These are phyloP conservation scores for Purshia tridentata DNA, from an alignment of 306 rosid species.

Conservation along the genomic window DNA sequence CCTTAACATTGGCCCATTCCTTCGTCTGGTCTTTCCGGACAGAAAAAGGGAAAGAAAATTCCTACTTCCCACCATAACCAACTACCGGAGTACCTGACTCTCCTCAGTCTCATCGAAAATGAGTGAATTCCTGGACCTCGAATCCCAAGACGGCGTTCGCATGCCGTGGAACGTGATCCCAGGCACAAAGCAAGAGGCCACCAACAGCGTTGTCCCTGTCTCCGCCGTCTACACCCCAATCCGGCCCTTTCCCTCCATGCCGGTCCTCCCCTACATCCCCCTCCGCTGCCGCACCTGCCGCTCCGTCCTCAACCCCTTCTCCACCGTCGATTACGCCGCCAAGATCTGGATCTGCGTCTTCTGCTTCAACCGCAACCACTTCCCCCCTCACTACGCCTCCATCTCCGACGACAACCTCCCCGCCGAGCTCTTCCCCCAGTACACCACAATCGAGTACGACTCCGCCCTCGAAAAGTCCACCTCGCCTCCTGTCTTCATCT, in stretches of 20 bases:
- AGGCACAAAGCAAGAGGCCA: conserved; percentile 73
- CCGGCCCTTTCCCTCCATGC: conserved; percentile 64
- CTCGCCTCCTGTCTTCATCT: conserved; percentile 66
- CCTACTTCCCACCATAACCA: no score
- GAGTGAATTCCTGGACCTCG: conserved; percentile 90
- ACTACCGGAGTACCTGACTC: not conserved
- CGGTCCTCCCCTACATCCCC: conserved; percentile 69
- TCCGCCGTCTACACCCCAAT: conserved; percentile 85
- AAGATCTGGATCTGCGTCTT: conserved; percentile 99
- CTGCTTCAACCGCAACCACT: conserved; percentile 88
- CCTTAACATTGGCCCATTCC: not conserved
- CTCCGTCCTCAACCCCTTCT: conserved; percentile 83
- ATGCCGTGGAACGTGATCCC: conserved; percentile 99
- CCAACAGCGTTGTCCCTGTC: conserved; percentile 69
- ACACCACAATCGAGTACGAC: conserved; percentile 84
- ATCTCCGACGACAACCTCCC: conserved; percentile 87
- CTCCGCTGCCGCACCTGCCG: conserved; percentile 97
- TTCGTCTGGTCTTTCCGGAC: not conserved
- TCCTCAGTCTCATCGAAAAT: conserved; percentile 19
- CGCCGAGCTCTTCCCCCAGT: conserved; percentile 91
- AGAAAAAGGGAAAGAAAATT: no score
- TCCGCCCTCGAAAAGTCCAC: conserved; percentile 30
- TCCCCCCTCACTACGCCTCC: conserved; percentile 81
- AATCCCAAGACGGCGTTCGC: conserved; percentile 91
- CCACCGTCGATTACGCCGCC: conserved; percentile 89